phyloP scores from a whole-genome alignment of 768 basidiomycete species.

The Termitomyces titanicus region DNA sequence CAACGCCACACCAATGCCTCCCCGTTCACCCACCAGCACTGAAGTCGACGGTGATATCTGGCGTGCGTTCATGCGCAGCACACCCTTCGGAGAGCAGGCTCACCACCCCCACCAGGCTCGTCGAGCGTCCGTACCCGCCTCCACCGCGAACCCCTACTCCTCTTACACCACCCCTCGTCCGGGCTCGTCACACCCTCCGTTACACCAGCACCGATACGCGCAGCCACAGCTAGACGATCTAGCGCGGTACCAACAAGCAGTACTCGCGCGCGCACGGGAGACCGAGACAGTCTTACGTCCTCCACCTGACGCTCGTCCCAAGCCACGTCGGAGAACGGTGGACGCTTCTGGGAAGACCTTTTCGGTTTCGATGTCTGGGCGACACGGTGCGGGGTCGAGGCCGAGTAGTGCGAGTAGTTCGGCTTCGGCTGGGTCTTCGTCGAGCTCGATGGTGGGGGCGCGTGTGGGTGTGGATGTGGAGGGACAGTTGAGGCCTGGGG shows the following conservation, averaged over 20 bases:
- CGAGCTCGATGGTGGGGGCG: neutral
- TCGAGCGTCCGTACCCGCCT: neutral
- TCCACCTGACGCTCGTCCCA: neutral
- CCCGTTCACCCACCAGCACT: neutral
- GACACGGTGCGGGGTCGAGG: neutral
- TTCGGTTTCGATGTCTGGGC: neutral
- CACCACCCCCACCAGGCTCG: neutral
- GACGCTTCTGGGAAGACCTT: neutral
- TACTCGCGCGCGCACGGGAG: neutral
- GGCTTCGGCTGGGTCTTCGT: neutral
- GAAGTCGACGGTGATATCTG: neutral
- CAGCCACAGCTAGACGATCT: conserved; percentile 1
- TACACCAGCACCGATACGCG: neutral
- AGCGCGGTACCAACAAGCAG: neutral
- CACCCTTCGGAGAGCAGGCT: neutral
- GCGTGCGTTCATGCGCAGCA: conserved; percentile 4
- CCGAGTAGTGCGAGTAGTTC: neutral
- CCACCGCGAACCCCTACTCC: too few species aligned
- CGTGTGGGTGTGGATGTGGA: neutral
- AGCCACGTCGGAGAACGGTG: neutral
- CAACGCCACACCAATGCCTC: conserved; percentile 24
- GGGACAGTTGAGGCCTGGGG: neutral
- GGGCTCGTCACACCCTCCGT: neutral
- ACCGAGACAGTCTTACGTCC: neutral
- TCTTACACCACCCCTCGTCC: neutral